Base-by-base conservation (phyloP, 805 yeast genomes). In the Kurtzmaniella fragi region DNA sequence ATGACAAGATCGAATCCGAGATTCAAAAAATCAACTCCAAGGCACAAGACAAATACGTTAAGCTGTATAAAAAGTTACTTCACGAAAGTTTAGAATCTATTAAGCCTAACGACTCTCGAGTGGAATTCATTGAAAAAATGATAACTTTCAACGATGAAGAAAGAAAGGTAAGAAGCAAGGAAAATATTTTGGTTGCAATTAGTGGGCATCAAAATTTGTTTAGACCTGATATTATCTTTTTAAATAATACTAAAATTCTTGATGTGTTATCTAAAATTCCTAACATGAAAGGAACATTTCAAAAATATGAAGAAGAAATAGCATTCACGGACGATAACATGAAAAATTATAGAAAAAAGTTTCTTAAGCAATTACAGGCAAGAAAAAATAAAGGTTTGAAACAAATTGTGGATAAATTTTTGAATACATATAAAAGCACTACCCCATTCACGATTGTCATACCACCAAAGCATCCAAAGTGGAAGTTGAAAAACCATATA, bases 111-210 rank as follows among this genome's bases (percentile, higher is more conserved):
- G 53, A 53, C 32, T 42, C 48, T 13, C 40, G 45, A 26, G 34
- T 38, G 8, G 46, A 40, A 29, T 43, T 41, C 13, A 37, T 49
- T 17, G 56, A 52, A 33, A 46, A 48, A 35, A 14, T 47, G 15
- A 40, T 45, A 5, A 31, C 53, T 12, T 43, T 53, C 41, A 46
- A 42, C 25, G 48, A 55, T 30, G 39, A 39, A 3, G 50, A 53
- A 38, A 44, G 54, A 31, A 20, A 20, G 4, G 30, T 43, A 17
- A 44, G 47, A 30, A 49, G 47, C 14, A 35, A 35, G 2, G 57
- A 53, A 38, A 42, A 49, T 14, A 38, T 38, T 25, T 16, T 45
- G 17, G 30, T 47, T 15, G 25, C 25, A 20, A 20, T 20, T 5
- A 20, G 25, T 20, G 25, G 25, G 8, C 7, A 20, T 20, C 25